phyloP scores from a whole-genome alignment of 768 basidiomycete genomes.

The Kwoniella dendrophila region DNA sequence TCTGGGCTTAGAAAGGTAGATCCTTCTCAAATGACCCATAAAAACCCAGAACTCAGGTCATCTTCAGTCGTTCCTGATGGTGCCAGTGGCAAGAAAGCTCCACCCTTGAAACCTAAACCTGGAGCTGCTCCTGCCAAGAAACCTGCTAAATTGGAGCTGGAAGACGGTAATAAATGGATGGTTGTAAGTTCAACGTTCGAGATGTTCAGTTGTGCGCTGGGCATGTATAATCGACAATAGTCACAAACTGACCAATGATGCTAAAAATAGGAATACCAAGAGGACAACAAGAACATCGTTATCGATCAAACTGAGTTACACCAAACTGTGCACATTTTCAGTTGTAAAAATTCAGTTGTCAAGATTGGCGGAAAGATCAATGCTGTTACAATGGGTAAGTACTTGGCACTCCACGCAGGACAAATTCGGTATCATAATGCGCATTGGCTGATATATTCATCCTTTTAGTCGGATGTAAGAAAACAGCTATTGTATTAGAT shows the following conservation, averaged over 20 bases:
- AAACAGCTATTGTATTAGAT: conserved; percentile 83
- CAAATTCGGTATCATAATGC: neutral
- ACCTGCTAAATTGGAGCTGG: conserved; percentile 83
- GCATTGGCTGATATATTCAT: neutral
- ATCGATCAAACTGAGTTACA: conserved; percentile 75
- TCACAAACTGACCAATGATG: conserved; percentile 4
- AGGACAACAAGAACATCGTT: conserved; percentile 68
- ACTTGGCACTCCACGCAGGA: neutral
- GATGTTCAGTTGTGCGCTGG: neutral
- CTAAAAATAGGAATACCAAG: conserved; percentile 77
- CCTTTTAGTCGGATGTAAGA: conserved; percentile 75
- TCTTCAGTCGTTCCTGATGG: conserved; percentile 60
- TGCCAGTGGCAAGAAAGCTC: conserved; percentile 44
- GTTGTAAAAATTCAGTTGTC: conserved; percentile 82
- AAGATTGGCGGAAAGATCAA: conserved; percentile 92
- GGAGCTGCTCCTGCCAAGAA: conserved; percentile 69
- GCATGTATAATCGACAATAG: neutral
- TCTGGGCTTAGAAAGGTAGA: conserved; percentile 90
- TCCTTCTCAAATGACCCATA: conserved; percentile 97
- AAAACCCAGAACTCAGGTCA: conserved; percentile 83
- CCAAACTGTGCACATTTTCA: conserved; percentile 85
- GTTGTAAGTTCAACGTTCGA: conserved; percentile 63
- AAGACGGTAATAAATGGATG: conserved; percentile 85
- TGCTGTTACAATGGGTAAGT: conserved; percentile 81
- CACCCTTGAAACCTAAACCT: conserved; percentile 71